These are phyloP conservation scores for Serendipita sp. DNA, from an alignment of 768 basidiomycete genomes.

Conservation along the genomic window DNA sequence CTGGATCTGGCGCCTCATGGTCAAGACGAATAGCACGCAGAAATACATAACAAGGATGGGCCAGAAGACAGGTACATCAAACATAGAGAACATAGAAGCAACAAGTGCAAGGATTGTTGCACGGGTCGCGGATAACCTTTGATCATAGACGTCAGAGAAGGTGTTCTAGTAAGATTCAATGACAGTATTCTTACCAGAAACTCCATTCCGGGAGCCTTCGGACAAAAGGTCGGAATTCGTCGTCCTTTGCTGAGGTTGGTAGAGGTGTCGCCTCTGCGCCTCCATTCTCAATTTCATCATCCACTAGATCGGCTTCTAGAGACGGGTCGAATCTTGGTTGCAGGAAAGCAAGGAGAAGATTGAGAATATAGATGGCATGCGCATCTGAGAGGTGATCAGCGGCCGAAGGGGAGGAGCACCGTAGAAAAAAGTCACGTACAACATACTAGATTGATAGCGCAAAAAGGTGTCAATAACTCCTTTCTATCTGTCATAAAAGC, in stretches of 20 bases:
- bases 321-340: constrained; percentile 98
- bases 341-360: constrained; percentile 91
- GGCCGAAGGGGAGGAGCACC: not conserved
- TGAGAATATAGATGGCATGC: constrained; percentile 87
- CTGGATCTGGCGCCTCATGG: constrained; percentile 94
- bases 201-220: constrained; percentile 92
- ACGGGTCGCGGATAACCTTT: constrained; percentile 79
- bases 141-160: constrained; percentile 2
- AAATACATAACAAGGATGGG: constrained; percentile 97
- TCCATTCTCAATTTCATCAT: constrained; percentile 91
- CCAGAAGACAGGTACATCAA: constrained; percentile 98
- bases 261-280: constrained; percentile 39
- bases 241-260: constrained; percentile 60
- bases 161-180: not conserved
- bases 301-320: constrained; percentile 79
- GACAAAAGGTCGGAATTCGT: constrained; percentile 96
- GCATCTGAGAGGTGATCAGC: constrained; percentile 38
- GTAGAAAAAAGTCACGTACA: constrained; percentile 31
- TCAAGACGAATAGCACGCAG: constrained; percentile 83
- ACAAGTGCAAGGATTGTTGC: constrained; percentile 69
- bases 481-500: not conserved
- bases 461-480: constrained; percentile 9
- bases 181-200: constrained; percentile 50
- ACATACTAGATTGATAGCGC: constrained; percentile 32
- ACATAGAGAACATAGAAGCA: constrained; percentile 67